Evolutionary conservation across 768 basidiomycete species (phyloP), one percentile per base, ranked within the genome.

Genomic region (Mycena albidolilacea): DNA sequence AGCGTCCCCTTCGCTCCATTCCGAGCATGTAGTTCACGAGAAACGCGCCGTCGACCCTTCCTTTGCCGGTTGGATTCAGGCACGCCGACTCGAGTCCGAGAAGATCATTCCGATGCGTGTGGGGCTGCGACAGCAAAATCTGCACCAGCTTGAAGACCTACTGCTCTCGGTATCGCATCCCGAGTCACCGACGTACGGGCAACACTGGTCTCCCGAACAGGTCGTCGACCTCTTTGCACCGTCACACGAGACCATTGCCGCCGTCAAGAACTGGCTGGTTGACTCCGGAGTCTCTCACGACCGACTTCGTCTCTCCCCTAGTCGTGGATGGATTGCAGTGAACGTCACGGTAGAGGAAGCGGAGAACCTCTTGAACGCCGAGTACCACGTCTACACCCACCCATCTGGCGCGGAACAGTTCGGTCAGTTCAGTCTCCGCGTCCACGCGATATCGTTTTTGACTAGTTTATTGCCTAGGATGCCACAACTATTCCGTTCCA

Each of bases 91-190:
- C 23, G 75, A 82, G 44, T 23, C 83, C 10, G 69, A 80, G 54
- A 78, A 79, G 21, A 69, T 81, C 3, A 71, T 88, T 37, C 88
- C 87, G 12, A 78, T 88, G 44, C 86, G 87, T 58, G 83, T 88
- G 54, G 88, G 86, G 0, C 82, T 88, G 7, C 73, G 75, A 8
- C 87, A 89, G 75, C 78, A 77, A 54, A 87, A 89, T 71, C 67
- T 86, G 8, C 77, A 85, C 64, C 60, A 79, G 44, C 72, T 89
- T 15, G 85, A 87, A 23, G 81, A 84, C 64, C 76, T 81, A 58
- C 84, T 88, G 50, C 78, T 84, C 71, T 80, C 84, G 3, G 82
- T 88, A 14, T 82, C 87, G 0, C 83, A 86, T 67, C 87, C 87
- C 7, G 73, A 78, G 17, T 89, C 88, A 9, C 77, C 81, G 17